A percentile compares a stretch with the other conserved stretches of the same genome.
These are phyloP conservation scores for Capsella bursapastoris DNA, from an alignment of 345 rosid genomes.

Conservation along the genomic window DNA sequence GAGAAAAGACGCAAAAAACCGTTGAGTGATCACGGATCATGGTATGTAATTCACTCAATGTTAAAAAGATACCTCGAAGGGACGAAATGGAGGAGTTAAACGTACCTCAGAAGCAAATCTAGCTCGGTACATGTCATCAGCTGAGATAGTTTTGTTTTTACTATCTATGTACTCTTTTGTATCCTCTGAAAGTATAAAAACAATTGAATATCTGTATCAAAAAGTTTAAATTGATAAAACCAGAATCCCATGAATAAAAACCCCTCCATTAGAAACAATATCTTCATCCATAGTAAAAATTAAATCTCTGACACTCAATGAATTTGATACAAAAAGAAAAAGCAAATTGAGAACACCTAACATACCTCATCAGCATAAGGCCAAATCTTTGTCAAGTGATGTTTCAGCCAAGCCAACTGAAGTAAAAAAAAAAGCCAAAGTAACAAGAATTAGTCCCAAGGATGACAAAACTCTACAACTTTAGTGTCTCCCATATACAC, in stretches of 20 bases:
- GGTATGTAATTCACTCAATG: not conserved
- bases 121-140: slow-evolving; percentile 70
- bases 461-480: slow-evolving; percentile 5
- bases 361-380: slow-evolving; percentile 82
- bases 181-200: slow-evolving; percentile 55
- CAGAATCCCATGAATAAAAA: slow-evolving; percentile 44
- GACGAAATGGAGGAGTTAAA: slow-evolving; percentile 26
- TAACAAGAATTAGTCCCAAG: slow-evolving; percentile 36
- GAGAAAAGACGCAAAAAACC: no score
- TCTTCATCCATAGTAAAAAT: slow-evolving; percentile 3
- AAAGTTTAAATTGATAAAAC: no score
- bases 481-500: not conserved
- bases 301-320: slow-evolving; percentile 17
- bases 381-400: slow-evolving; percentile 94
- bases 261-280: not conserved
- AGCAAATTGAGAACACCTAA: not conserved
- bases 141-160: slow-evolving; percentile 45
- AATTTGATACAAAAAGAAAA: not conserved
- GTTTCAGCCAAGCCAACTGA: slow-evolving; percentile 92
- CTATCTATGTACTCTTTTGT: slow-evolving; percentile 76
- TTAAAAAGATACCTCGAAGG: not conserved
- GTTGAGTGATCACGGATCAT: not conserved
- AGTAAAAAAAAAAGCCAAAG: slow-evolving; percentile 19
- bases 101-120: slow-evolving; percentile 78
- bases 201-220: not conserved